Conservation (phyloP, 495 filamentous ascomycete species). For the Opeltia flavorubescens region DNA sequence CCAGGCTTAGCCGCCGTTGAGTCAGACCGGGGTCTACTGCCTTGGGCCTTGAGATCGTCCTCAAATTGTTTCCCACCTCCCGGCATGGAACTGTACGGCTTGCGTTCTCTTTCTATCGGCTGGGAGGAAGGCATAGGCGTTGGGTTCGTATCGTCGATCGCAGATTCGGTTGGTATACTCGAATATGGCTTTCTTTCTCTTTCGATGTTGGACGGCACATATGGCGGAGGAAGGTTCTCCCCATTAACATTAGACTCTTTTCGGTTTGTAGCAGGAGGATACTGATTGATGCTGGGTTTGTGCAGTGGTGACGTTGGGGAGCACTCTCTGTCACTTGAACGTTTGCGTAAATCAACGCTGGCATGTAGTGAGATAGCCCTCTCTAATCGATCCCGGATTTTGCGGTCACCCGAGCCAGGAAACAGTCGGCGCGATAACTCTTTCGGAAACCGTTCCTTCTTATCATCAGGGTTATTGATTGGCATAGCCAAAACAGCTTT, state of each 20-base stretch:
- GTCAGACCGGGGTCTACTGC: slow-evolving; percentile 8
- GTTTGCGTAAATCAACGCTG: slow-evolving; percentile 32
- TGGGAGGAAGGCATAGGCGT: slow-evolving; percentile 18
- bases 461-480: slow-evolving; percentile 58
- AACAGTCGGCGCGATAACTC: slow-evolving; percentile 63
- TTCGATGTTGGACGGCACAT: slow-evolving; percentile 26
- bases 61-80: slow-evolving; percentile 43
- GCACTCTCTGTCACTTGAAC: slow-evolving; percentile 15
- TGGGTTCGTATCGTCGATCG: slow-evolving; percentile 35
- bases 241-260: not conserved
- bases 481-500: slow-evolving; percentile 62
- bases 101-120: slow-evolving; percentile 47
- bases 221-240: slow-evolving; percentile 4
- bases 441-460: slow-evolving; percentile 63
- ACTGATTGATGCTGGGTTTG: not conserved
- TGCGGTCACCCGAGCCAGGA: slow-evolving; percentile 32
- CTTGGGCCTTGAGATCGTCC: slow-evolving; percentile 18
- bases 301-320: slow-evolving; percentile 1
- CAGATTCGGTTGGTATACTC: slow-evolving; percentile 21
- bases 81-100: slow-evolving; percentile 42
- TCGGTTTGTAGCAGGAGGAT: not conserved
- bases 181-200: slow-evolving; percentile 38
- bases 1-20: not conserved
- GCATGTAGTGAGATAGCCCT: slow-evolving; percentile 33
- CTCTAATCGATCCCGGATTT: slow-evolving; percentile 28